phyloP scores from a whole-genome alignment of 2,329 filamentous ascomycete genomes.

The Periconia sp. region DNA sequence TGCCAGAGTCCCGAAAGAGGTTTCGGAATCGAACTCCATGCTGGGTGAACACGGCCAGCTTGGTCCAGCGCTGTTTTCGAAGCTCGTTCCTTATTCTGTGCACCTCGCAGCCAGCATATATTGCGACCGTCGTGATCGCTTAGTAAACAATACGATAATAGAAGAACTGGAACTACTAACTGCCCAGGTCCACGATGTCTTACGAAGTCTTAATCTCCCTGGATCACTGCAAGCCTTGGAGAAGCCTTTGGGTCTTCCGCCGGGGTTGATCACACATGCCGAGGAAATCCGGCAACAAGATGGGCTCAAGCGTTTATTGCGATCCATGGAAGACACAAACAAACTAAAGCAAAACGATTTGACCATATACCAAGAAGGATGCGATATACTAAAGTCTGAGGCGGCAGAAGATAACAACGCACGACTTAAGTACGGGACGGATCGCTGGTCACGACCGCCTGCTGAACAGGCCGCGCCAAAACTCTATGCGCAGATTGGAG shows the following conservation, averaged over 20 bases:
- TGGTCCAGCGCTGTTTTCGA: slow-evolving; percentile 82
- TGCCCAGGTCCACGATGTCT: slow-evolving; percentile 72
- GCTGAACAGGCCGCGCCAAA: slow-evolving; percentile 71
- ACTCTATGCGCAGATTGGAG: slow-evolving; percentile 71
- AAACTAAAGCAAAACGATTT: slow-evolving; percentile 83
- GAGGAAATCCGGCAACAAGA: slow-evolving; percentile 93
- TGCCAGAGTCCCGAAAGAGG: slow-evolving; percentile 75
- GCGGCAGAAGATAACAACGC: slow-evolving; percentile 79
- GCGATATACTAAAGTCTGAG: slow-evolving; percentile 75
- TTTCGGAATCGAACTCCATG: slow-evolving; percentile 76
- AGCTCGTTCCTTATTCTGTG: slow-evolving; percentile 92
- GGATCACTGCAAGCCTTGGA: slow-evolving; percentile 93
- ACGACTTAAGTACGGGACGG: slow-evolving; percentile 79
- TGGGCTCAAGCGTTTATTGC: slow-evolving; percentile 73
- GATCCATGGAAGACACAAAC: slow-evolving; percentile 83
- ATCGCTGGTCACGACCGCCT: slow-evolving; percentile 74
- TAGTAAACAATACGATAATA: slow-evolving; percentile 86
- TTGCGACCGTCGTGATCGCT: slow-evolving; percentile 83
- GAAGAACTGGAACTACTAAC: slow-evolving; percentile 82
- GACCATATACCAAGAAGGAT: slow-evolving; percentile 79
- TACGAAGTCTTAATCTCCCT: slow-evolving; percentile 83
- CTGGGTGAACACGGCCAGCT: slow-evolving; percentile 80
- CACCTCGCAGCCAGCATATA: slow-evolving; percentile 96
- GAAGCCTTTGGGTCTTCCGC: slow-evolving; percentile 87
- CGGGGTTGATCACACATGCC: slow-evolving; percentile 81